phyloP scores from a whole-genome alignment of 305 asterid genomes.

The Andrographis paniculata region DNA sequence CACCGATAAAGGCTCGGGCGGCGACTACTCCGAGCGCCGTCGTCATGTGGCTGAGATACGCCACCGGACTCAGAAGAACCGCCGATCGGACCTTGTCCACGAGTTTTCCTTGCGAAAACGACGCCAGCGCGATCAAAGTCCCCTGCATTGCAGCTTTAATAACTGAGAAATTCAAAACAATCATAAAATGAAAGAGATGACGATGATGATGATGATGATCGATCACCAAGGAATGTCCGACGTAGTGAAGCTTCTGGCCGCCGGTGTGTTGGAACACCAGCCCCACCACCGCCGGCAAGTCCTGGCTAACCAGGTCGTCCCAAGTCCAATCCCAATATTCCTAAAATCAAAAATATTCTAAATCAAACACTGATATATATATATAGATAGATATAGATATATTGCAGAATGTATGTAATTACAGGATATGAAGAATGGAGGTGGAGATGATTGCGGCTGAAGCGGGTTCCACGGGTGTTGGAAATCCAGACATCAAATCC shows the following conservation, averaged over 20 bases:
- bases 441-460: conserved; percentile 41
- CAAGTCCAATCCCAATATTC: conserved; percentile 82
- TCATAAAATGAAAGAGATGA: neutral
- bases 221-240: conserved; percentile 75
- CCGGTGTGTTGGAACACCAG: conserved; percentile 45
- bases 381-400: neutral
- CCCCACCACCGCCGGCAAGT: conserved; percentile 44
- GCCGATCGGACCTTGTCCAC: conserved; percentile 73
- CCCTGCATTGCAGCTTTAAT: conserved; percentile 35
- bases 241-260: conserved; percentile 50
- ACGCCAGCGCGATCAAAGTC: conserved; percentile 73
- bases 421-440: conserved; percentile 44
- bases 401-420: neutral
- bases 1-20: conserved; percentile 58
- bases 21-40: conserved; percentile 51
- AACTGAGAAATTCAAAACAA: neutral
- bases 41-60: conserved; percentile 70
- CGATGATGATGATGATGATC: neutral
- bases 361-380: no score
- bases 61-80: conserved; percentile 68
- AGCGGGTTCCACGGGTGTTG: conserved; percentile 64
- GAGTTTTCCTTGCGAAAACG: conserved; percentile 64
- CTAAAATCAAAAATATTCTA: no score
- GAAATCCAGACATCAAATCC: conserved; percentile 89
- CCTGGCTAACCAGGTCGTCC: conserved; percentile 69